A percentile compares a stretch with the other conserved stretches of the same genome.
Conservation (phyloP, 1,139 yeast genomes). For the Geotrichum europaeum region DNA sequence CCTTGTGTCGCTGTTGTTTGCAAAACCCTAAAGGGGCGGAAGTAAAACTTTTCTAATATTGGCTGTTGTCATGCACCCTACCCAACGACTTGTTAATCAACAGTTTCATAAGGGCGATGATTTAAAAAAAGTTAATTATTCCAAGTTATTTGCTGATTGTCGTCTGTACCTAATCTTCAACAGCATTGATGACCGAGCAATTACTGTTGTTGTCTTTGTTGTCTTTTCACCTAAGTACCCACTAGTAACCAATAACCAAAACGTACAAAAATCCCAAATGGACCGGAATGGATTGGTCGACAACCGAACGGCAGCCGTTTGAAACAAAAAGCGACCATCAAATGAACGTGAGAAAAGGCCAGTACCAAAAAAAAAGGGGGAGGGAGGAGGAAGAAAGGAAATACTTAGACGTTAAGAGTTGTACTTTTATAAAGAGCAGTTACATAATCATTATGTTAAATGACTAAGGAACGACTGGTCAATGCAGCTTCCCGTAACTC, state of each 20-base stretch:
- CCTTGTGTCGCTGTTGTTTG: background rate
- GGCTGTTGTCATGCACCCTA: background rate
- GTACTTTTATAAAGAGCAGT: background rate
- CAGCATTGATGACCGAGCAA: background rate
- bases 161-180: background rate
- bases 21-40: background rate
- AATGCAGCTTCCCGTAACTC: slow-evolving; percentile 8
- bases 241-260: background rate
- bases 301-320: background rate
- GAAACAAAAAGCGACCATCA: background rate
- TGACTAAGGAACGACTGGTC: background rate
- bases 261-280: background rate
- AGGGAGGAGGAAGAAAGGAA: background rate
- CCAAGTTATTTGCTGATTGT: background rate
- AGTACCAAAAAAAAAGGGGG: background rate
- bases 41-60: background rate
- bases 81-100: background rate
- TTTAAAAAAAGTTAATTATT: background rate
- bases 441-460: background rate
- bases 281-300: background rate
- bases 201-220: background rate
- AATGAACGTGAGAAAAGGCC: background rate
- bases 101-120: background rate
- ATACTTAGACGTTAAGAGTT: background rate
- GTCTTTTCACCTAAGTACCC: background rate